phyloP scores from a whole-genome alignment of 768 basidiomycete genomes.

The Lactarius trivialis region DNA sequence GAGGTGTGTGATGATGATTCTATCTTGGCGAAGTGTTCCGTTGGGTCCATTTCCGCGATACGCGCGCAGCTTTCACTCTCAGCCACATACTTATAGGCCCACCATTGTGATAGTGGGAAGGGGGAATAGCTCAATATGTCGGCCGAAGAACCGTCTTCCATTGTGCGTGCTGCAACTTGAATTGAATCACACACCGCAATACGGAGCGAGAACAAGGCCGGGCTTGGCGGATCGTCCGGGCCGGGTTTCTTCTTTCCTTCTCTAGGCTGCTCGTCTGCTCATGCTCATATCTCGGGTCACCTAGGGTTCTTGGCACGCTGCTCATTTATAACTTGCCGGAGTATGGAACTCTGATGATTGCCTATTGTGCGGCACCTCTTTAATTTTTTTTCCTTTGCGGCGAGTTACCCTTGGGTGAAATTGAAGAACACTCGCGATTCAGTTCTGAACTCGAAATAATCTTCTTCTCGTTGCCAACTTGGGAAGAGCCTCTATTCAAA shows the following conservation, averaged over 20 bases:
- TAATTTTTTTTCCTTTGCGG: not conserved
- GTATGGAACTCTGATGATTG: not conserved
- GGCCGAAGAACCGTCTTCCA: too few species aligned
- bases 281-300: not conserved
- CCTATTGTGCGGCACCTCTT: not conserved
- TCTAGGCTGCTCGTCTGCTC: not conserved
- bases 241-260: not conserved
- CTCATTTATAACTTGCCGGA: not conserved
- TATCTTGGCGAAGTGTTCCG: not conserved
- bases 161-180: not conserved
- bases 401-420: not conserved
- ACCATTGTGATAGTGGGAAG: not conserved
- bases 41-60: not conserved
- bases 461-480: not conserved
- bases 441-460: not conserved
- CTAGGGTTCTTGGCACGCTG: not conserved
- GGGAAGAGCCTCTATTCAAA: not conserved
- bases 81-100: not conserved
- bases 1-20: not conserved
- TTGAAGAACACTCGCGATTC: not conserved
- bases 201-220: not conserved
- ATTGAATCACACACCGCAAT: too few species aligned
- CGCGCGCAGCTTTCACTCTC: not conserved
- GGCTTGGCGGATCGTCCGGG: not conserved
- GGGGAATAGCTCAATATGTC: not conserved